Base-by-base conservation (phyloP, 2,329 filamentous ascomycete genomes). In the Leptosphaerulina australis region DNA sequence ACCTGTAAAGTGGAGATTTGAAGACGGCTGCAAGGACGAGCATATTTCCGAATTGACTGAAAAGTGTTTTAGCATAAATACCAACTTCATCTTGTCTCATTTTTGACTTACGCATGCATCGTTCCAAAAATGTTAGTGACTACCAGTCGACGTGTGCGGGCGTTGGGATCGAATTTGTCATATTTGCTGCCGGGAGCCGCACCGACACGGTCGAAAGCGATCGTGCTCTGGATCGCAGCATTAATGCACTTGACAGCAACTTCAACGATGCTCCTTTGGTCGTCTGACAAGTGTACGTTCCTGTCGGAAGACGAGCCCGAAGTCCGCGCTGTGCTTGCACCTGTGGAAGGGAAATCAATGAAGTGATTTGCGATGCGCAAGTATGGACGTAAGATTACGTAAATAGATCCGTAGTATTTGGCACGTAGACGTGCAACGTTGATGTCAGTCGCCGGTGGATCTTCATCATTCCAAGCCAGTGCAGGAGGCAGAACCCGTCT, bases 21-120 rank as follows among this genome's bases (percentile, higher is more conserved):
- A 85, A 92, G 3, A 88, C 88, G 1, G 93, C 91, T 21, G 90
- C 85, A 2, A 99, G 83, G n/a, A 95, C 90, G 38, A 97, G 79
- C 66, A 97, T 84, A 69, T 97, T 97, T 50, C 94, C 93, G 78
- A 95, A 99, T 90, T 99, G 94, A 5, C 92, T 96, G n/a, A n/a
- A 56, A 12, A 4, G 35, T 51, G 17, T 26, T 43, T 63, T 55
- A 64, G 50, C 30, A 39, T 24, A 4, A 21, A 30, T 34, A 1
- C 4, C 1, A 20, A 9, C 49, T 46, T 50, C 18, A 29, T 31
- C 10, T 24, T 29, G 15, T 31, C 17, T 15, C 17, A 12, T 10
- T 15, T 40, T n/a, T 59, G 66, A 63, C 71, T 61, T 56, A 54
- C 53, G 54, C 56, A 53, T 53, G 50, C 50, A 53, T 53, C 34